phyloP scores from a whole-genome alignment of 257 asterid species.

The Nicotiana tabacum region DNA sequence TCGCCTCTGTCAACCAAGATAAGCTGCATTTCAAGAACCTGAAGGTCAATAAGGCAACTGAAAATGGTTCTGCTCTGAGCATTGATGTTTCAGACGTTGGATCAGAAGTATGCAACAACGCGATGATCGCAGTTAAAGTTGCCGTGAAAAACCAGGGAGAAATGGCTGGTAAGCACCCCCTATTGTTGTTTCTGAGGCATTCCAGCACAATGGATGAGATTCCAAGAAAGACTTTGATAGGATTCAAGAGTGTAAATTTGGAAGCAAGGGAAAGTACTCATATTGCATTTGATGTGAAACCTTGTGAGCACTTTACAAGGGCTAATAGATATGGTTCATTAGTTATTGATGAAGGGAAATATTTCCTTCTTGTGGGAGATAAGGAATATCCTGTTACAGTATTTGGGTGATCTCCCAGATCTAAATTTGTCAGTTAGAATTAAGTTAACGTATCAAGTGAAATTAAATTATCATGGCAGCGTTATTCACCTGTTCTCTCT shows the following conservation, averaged over 20 bases:
- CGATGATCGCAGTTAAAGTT: conserved; percentile 28
- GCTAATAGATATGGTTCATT: conserved; percentile 38
- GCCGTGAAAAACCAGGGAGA: conserved; percentile 38
- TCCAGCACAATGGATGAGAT: conserved; percentile 18
- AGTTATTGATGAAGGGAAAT: conserved; percentile 45
- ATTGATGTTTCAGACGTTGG: conserved; percentile 33
- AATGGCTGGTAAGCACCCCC: conserved; percentile 49
- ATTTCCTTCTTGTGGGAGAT: conserved; percentile 38
- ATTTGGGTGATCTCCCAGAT: conserved; percentile 20
- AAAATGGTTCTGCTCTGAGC: not conserved
- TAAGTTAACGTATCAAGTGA: not conserved
- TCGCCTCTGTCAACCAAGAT: conserved; percentile 26
- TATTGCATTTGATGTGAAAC: conserved; percentile 29
- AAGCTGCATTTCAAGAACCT: conserved; percentile 20
- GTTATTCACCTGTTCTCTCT: not conserved
- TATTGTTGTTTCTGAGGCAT: conserved; percentile 30
- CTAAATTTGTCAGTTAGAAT: not conserved
- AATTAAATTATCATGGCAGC: not conserved
- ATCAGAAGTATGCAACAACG: conserved; percentile 20
- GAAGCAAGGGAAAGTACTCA: conserved; percentile 27
- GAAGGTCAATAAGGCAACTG: not conserved
- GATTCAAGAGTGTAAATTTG: conserved; percentile 41
- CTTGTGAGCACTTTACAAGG: conserved; percentile 48
- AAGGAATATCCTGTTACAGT: conserved; percentile 35
- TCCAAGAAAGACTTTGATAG: conserved; percentile 44